These are phyloP conservation scores for Serendipita indica DNA, from an alignment of 768 basidiomycete species.

Conservation along the genomic window DNA sequence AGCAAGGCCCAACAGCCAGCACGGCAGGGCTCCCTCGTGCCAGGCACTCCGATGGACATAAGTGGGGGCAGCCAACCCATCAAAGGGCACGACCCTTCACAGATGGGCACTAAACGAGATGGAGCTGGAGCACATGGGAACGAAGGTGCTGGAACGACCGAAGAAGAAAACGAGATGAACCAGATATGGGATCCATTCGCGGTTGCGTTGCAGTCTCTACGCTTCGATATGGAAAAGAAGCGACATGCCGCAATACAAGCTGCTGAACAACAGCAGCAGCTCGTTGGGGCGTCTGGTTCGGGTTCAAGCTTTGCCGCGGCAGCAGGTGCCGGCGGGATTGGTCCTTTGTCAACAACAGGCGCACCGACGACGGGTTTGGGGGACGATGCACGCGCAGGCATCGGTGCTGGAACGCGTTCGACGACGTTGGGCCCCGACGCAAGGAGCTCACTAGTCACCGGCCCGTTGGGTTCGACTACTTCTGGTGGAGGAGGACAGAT, in stretches of 20 bases:
- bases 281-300: background rate
- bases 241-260: background rate
- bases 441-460: background rate
- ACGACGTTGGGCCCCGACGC: background rate
- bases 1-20: background rate
- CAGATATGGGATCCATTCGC: background rate
- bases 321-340: background rate
- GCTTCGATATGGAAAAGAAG: conserved; percentile 4
- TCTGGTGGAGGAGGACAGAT: background rate
- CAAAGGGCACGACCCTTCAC: too few relatives aligned
- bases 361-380: background rate
- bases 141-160: background rate
- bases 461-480: background rate
- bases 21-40: background rate
- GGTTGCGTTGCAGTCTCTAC: background rate
- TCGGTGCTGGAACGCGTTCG: background rate
- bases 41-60: background rate
- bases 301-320: background rate
- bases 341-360: background rate
- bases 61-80: background rate
- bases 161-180: background rate
- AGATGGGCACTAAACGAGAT: too few relatives aligned
- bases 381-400: background rate
- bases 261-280: background rate
- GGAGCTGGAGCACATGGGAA: background rate